A percentile compares a stretch with the other conserved stretches of the same genome.
Conservation (phyloP, 257 asterid genomes). For the Scutellaria barbata region DNA sequence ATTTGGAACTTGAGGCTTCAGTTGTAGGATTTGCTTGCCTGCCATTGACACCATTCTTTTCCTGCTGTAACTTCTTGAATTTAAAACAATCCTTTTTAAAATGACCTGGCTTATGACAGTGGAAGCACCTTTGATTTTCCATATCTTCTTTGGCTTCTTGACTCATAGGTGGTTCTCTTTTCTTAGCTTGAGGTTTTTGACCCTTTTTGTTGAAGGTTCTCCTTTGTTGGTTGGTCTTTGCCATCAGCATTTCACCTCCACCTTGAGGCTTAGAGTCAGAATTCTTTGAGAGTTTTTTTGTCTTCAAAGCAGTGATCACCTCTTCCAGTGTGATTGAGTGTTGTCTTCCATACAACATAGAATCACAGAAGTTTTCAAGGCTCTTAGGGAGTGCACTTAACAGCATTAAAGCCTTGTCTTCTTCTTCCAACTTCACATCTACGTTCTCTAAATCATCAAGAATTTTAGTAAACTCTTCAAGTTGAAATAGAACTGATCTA, state of each 20-base stretch:
- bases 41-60: rapidly evolving
- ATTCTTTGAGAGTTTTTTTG: background rate
- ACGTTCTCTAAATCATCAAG: background rate
- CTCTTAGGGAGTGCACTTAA: background rate
- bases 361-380: background rate
- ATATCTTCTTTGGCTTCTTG: background rate
- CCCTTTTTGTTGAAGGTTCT: no score
- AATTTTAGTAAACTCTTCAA: background rate
- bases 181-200: no score
- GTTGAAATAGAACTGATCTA: background rate
- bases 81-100: no score
- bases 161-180: no score
- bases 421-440: background rate
- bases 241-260: background rate
- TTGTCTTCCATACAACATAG: background rate
- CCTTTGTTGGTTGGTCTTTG: background rate
- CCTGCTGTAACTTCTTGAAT: no score
- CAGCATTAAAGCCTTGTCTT: background rate
- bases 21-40: no score
- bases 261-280: background rate
- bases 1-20: no score
- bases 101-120: background rate
- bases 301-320: background rate
- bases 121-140: background rate
- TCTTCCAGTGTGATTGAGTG: no score